These are phyloP conservation scores for Polysphondylium violaceum DNA, from an alignment of 78 protist species.

Conservation along the genomic window DNA sequence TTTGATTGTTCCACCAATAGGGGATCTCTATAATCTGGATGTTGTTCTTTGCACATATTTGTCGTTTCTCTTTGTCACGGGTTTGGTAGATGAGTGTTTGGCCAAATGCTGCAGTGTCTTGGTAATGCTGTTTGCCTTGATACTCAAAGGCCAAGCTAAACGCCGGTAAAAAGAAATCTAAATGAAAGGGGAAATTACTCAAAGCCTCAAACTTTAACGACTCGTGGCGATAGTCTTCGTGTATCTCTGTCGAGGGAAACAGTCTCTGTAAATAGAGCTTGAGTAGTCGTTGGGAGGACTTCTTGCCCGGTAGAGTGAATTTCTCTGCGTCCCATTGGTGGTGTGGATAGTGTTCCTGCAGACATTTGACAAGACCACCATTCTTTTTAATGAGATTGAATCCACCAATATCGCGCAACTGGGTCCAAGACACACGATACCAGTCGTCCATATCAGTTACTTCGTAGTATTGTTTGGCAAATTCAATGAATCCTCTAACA, in stretches of 20 bases:
- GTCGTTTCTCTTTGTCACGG: constrained; percentile 40
- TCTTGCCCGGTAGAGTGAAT: constrained; percentile 52
- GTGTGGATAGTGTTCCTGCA: constrained; percentile 15
- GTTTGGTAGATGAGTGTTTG: constrained; percentile 14
- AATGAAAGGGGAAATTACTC: constrained; percentile 31
- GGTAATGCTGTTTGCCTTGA: constrained; percentile 69
- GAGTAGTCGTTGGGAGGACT: constrained; percentile 49
- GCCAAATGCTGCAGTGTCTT: constrained; percentile 20
- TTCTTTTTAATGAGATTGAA: constrained; percentile 27
- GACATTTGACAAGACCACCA: constrained; percentile 32
- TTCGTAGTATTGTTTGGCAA: constrained; percentile 14
- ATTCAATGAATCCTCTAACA: constrained; percentile 8
- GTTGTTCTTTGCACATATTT: neutral
- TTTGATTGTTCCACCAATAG: constrained; percentile 68
- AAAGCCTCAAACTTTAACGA: neutral
- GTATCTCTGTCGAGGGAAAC: neutral
- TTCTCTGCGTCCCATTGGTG: constrained; percentile 2
- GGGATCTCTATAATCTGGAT: constrained; percentile 50
- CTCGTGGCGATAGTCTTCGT: constrained; percentile 41
- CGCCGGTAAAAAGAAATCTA: constrained; percentile 24
- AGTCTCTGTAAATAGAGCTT: constrained; percentile 14
- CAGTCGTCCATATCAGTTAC: constrained; percentile 10
- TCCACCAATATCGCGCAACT: constrained; percentile 54
- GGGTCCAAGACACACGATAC: constrained; percentile 48
- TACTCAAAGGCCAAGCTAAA: constrained; percentile 52